Conservation (phyloP, 768 basidiomycete genomes). For the Gloeopeniophorella convolvens region DNA sequence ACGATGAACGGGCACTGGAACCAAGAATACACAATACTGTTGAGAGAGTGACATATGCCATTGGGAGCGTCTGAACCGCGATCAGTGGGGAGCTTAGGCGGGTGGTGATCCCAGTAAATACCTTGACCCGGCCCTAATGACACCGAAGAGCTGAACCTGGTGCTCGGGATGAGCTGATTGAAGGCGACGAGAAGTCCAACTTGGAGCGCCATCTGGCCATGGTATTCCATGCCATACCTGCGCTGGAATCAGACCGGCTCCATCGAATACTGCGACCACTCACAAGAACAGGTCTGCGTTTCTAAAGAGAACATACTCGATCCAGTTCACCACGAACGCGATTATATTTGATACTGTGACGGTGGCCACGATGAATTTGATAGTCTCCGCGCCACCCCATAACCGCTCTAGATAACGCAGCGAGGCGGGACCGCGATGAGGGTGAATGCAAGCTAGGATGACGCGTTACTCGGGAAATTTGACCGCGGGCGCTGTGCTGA, state of each 20-base stretch:
- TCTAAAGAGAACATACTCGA: slow-evolving; percentile 67
- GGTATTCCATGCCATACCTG: slow-evolving; percentile 86
- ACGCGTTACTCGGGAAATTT: slow-evolving; percentile 10
- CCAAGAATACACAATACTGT: slow-evolving; percentile 73
- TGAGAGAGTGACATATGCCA: slow-evolving; percentile 87
- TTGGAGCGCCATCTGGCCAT: slow-evolving; percentile 90
- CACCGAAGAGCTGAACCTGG: slow-evolving; percentile 87
- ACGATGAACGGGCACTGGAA: slow-evolving; percentile 87
- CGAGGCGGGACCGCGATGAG: slow-evolving; percentile 74
- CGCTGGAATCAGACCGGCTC: background rate
- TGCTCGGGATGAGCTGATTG: slow-evolving; percentile 96
- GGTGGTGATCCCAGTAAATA: slow-evolving; percentile 23
- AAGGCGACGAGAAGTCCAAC: slow-evolving; percentile 89
- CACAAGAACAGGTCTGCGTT: slow-evolving; percentile 75
- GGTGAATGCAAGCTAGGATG: slow-evolving; percentile 63
- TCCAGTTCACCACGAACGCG: slow-evolving; percentile 81
- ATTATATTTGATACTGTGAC: slow-evolving; percentile 83
- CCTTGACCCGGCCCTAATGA: slow-evolving; percentile 90
- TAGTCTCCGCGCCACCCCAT: slow-evolving; percentile 83
- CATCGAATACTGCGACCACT: slow-evolving; percentile 29
- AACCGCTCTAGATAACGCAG: slow-evolving; percentile 89
- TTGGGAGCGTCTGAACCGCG: slow-evolving; percentile 71
- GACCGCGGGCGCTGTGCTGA: slow-evolving; percentile 12
- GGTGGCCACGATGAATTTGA: slow-evolving; percentile 79
- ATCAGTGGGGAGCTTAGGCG: background rate